phyloP scores from a whole-genome alignment of 2,329 filamentous ascomycete genomes.

The Orbilia ellipsospora region DNA sequence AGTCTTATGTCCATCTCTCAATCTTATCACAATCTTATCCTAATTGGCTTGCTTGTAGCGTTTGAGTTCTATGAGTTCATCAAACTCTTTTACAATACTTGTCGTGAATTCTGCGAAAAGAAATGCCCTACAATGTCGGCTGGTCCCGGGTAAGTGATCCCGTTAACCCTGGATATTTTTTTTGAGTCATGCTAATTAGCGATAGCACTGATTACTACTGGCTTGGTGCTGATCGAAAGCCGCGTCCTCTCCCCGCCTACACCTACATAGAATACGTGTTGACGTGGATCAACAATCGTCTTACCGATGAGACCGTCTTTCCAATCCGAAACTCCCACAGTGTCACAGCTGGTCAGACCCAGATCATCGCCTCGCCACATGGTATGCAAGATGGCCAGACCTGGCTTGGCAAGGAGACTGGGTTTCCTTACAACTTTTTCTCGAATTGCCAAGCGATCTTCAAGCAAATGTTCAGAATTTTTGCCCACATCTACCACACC shows the following conservation, averaged over 20 bases:
- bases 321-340: slow-evolving; percentile 58
- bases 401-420: slow-evolving; percentile 91
- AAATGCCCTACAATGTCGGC: slow-evolving; percentile 91
- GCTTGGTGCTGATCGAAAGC: slow-evolving; percentile 59
- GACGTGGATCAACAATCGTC: slow-evolving; percentile 59
- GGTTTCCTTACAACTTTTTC: slow-evolving; percentile 90
- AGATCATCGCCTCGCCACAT: slow-evolving; percentile 69
- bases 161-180: background rate
- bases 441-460: slow-evolving; percentile 93
- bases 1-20: slow-evolving; percentile 56
- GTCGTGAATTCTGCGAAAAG: slow-evolving; percentile 84
- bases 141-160: slow-evolving; percentile 76
- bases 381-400: slow-evolving; percentile 71
- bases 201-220: slow-evolving; percentile 59
- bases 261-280: slow-evolving; percentile 60
- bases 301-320: slow-evolving; percentile 59
- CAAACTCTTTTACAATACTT: slow-evolving; percentile 68
- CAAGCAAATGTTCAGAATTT: slow-evolving; percentile 98
- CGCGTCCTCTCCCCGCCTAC: slow-evolving; percentile 58
- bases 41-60: slow-evolving; percentile 42
- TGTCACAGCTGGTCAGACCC: slow-evolving; percentile 63
- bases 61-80: slow-evolving; percentile 60
- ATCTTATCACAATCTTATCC: background rate
- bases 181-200: background rate
- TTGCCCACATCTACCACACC: slow-evolving; percentile 96